A percentile compares a stretch with the other conserved stretches of the same genome.
Evolutionary conservation across 2,329 filamentous ascomycete species (phyloP).

Genomic region (Claviceps sp.): DNA sequence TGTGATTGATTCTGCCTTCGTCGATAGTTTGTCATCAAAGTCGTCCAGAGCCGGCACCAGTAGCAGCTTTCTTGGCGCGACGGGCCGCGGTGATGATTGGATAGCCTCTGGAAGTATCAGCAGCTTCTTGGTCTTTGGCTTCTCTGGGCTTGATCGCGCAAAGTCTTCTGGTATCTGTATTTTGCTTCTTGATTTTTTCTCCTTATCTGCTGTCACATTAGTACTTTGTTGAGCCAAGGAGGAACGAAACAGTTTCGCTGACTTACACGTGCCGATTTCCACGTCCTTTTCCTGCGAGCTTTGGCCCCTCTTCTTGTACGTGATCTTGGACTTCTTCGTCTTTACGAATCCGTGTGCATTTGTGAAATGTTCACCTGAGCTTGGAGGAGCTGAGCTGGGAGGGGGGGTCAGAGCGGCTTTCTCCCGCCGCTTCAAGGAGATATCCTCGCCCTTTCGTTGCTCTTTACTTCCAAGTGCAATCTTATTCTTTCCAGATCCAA

Average conservation of each 20-base stretch:
- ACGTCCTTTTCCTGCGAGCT: constrained; percentile 13
- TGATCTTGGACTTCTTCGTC: constrained; percentile 9
- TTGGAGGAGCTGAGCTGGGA: constrained; percentile 8
- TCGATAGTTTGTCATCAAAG: not conserved
- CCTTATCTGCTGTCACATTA: not conserved
- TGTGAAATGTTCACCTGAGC: constrained; percentile 12
- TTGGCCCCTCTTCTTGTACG: constrained; percentile 12
- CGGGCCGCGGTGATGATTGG: not conserved
- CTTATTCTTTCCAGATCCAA: not conserved
- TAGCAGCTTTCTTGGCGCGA: constrained; percentile 1
- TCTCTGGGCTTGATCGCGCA: constrained; percentile 3
- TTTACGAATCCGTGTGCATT: constrained; percentile 14
- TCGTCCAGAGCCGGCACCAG: not conserved
- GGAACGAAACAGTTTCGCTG: not conserved
- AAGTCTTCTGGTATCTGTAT: constrained; percentile 2
- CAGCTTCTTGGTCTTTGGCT: not conserved
- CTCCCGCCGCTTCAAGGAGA: not conserved
- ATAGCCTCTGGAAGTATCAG: not conserved
- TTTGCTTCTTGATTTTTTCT: not conserved
- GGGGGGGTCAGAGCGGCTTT: not conserved
- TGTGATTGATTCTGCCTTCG: not conserved
- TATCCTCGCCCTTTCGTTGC: constrained; percentile 1
- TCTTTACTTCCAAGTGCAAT: constrained; percentile 4
- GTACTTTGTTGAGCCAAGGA: not conserved
- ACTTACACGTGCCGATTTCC: constrained; percentile 1